Conservation (phyloP, 441 rosid species). For the Erodium moschatum region DNA sequence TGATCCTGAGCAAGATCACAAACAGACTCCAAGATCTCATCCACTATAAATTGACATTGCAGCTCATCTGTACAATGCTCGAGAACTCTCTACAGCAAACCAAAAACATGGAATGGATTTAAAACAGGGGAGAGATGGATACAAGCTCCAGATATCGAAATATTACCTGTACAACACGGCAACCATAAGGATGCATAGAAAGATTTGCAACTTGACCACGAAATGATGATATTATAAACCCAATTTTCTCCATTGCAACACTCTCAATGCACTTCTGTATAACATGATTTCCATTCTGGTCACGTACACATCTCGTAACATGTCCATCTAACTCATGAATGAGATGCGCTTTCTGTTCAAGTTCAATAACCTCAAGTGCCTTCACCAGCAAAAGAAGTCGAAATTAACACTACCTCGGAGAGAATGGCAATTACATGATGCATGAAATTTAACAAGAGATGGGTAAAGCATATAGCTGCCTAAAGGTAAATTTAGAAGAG, state of each 20-base stretch:
- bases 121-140: no score
- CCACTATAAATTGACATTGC: constrained; percentile 72
- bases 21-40: constrained; percentile 85
- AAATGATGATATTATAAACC: constrained; percentile 74
- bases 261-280: constrained; percentile 91
- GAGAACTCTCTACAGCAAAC: constrained; percentile 63
- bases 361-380: constrained; percentile 97
- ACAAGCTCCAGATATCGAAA: background rate
- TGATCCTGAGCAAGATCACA: constrained; percentile 83
- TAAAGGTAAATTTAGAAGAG: no score
- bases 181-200: constrained; percentile 93
- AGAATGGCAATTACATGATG: no score
- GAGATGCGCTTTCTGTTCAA: constrained; percentile 67
- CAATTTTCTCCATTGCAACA: constrained; percentile 63
- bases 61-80: constrained; percentile 81
- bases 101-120: constrained; percentile 11
- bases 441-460: no score
- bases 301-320: constrained; percentile 84
- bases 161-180: constrained; percentile 88
- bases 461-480: no score
- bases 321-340: constrained; percentile 86
- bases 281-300: constrained; percentile 97
- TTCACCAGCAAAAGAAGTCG: constrained; percentile 21
- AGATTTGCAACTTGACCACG: constrained; percentile 75
- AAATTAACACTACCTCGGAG: background rate